Evolutionary conservation across 768 basidiomycete genomes (phyloP).

Genomic region (Dendrothele bispora): DNA sequence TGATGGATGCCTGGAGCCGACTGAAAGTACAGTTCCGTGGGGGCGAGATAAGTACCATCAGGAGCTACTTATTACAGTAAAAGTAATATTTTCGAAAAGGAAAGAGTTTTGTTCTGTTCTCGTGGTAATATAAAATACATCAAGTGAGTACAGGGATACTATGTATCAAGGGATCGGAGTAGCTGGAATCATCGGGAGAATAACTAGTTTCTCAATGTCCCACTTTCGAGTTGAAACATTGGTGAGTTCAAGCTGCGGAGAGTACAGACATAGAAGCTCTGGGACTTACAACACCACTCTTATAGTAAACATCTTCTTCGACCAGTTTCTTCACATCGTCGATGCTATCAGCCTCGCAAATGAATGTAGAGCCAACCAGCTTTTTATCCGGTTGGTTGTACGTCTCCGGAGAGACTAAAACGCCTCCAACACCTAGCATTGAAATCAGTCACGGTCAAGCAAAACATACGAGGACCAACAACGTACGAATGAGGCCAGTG

Average conservation of each 20-base stretch:
- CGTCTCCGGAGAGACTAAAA: slow-evolving; percentile 59
- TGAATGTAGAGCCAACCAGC: slow-evolving; percentile 59
- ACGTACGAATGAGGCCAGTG: slow-evolving; percentile 53
- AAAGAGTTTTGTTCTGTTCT: no score
- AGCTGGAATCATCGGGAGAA: slow-evolving; percentile 16
- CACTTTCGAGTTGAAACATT: no score
- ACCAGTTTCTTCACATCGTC: slow-evolving; percentile 39
- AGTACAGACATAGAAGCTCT: neutral
- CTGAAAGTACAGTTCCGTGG: no score
- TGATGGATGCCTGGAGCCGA: no score
- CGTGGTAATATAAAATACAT: no score
- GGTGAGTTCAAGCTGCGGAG: no score
- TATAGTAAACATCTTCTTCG: slow-evolving; percentile 38
- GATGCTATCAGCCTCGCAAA: slow-evolving; percentile 53
- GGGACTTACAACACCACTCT: slow-evolving; percentile 36
- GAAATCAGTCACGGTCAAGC: neutral
- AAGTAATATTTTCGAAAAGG: no score
- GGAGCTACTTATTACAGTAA: no score
- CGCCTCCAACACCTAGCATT: slow-evolving; percentile 54
- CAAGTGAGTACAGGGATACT: no score
- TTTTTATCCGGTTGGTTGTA: slow-evolving; percentile 45
- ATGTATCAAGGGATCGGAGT: slow-evolving; percentile 19
- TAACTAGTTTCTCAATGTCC: slow-evolving; percentile 18
- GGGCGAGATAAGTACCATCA: no score
- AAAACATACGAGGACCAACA: neutral